A percentile compares a stretch with the other conserved stretches of the same genome.
phyloP scores from a whole-genome alignment of 2,329 filamentous ascomycete species.

The Fusarium sp. region DNA sequence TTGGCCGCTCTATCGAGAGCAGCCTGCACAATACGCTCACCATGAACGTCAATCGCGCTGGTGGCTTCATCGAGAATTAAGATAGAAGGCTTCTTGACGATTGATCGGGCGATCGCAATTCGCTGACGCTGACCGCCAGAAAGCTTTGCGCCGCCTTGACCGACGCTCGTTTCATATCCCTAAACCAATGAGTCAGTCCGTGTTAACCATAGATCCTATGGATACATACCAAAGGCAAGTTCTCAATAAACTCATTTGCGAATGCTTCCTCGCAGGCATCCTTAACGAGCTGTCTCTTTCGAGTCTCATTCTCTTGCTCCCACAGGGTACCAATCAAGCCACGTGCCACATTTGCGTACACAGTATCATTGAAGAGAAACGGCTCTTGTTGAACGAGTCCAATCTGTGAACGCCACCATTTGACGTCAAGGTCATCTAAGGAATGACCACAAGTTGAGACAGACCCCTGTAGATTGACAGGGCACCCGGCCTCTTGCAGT shows the following conservation, averaged over 20 bases:
- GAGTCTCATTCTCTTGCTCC: slow-evolving; percentile 67
- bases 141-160: slow-evolving; percentile 82
- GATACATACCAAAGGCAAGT: slow-evolving; percentile 66
- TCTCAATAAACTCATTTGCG: slow-evolving; percentile 77
- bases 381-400: slow-evolving; percentile 78
- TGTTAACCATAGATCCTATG: neutral
- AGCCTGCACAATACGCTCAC: slow-evolving; percentile 74
- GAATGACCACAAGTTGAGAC: slow-evolving; percentile 68
- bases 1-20: slow-evolving; percentile 73
- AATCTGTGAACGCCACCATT: slow-evolving; percentile 74
- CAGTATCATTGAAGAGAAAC: slow-evolving; percentile 76
- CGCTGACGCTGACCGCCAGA: slow-evolving; percentile 87
- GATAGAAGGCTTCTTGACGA: slow-evolving; percentile 79
- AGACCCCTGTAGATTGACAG: too few relatives aligned
- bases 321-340: slow-evolving; percentile 69
- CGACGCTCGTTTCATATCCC: slow-evolving; percentile 81
- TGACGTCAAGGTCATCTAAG: slow-evolving; percentile 72
- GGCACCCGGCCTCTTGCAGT: too few relatives aligned
- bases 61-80: slow-evolving; percentile 85
- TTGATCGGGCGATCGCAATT: slow-evolving; percentile 82
- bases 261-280: slow-evolving; percentile 77
- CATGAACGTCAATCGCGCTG: slow-evolving; percentile 71
- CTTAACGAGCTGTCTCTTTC: slow-evolving; percentile 71
- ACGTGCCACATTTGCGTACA: slow-evolving; percentile 73
- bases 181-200: slow-evolving; percentile 48